Base-by-base conservation (phyloP, 305 asterid species). In the Fraxinus paxiana region DNA sequence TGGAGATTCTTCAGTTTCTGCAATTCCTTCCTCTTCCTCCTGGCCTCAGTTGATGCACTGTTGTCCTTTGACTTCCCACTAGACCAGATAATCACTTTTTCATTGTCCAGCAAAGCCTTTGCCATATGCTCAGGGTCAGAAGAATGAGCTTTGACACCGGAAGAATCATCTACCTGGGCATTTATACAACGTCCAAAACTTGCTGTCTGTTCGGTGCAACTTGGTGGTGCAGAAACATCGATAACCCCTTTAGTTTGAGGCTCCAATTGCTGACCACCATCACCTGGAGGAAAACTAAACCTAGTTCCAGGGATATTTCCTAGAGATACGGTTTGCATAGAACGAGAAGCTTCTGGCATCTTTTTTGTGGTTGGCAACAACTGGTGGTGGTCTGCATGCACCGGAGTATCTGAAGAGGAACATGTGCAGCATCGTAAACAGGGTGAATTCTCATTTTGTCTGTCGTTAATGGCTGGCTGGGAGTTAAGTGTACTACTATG, bases 11-110 rank as follows among this genome's bases (percentile, higher is more conserved):
- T 95, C 4, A 93, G 82, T 67, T 80, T 89, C 92, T 89, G 87
- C 61, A 92, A 73, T 54, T 92, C 93, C 87, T 88, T 91, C 91
- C 97, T 92, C 89, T 88, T 85, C 87, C 76, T 90, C 87, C 98
- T 88, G 1, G 95, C 97, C 85, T 83, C 87, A 2, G 81, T 73
- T 15, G 96, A 90, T 3, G 89, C 82, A 26, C 37, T 17, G 0
- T 82, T 80, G 26, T 82, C 85, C 74, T 46, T 77, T 0, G 84
- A 71, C n/a, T 72, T 87, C 33, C 82, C 77, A 1, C 61, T 37
- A 46, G 63, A 37, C 41, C 33, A 8, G 17, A 48, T 7, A 18
- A 20, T 38, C 18, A 72, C 67, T 78, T 61, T 81, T 17, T 69
- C 84, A 70, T 46, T 80, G 61, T 63, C 61, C 17, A 69, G 37